A percentile compares a stretch with the other conserved stretches of the same genome.
Conservation (phyloP, 169 alveolate species). For the Perkinsus olseni region DNA sequence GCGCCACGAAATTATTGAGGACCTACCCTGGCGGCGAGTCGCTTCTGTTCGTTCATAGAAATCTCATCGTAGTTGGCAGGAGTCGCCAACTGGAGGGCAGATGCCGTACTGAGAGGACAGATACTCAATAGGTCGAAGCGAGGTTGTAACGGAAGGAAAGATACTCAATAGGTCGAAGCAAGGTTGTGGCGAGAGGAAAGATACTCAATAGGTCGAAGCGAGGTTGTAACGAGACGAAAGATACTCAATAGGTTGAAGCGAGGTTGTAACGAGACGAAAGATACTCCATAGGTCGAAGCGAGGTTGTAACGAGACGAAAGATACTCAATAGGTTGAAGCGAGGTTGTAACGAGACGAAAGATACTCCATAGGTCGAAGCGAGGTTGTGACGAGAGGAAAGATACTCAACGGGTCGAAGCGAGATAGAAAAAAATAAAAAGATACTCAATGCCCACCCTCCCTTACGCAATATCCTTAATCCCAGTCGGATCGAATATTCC, state of each 20-base stretch:
- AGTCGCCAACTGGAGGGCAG: neutral
- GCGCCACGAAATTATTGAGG: neutral
- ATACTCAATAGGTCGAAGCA: neutral
- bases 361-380: no score
- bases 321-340: no score
- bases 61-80: neutral
- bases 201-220: no score
- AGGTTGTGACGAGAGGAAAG: no score
- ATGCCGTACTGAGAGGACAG: neutral
- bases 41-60: neutral
- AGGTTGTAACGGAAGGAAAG: neutral
- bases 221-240: no score
- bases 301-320: no score
- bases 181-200: no score
- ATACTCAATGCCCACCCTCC: neutral
- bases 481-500: neutral
- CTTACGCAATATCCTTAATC: neutral
- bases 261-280: no score
- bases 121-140: neutral
- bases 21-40: neutral
- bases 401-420: neutral
- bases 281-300: no score
- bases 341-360: no score
- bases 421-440: neutral
- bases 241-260: no score